These are phyloP conservation scores for Nephelium lappaceum DNA, from an alignment of 345 rosid genomes.

Conservation along the genomic window DNA sequence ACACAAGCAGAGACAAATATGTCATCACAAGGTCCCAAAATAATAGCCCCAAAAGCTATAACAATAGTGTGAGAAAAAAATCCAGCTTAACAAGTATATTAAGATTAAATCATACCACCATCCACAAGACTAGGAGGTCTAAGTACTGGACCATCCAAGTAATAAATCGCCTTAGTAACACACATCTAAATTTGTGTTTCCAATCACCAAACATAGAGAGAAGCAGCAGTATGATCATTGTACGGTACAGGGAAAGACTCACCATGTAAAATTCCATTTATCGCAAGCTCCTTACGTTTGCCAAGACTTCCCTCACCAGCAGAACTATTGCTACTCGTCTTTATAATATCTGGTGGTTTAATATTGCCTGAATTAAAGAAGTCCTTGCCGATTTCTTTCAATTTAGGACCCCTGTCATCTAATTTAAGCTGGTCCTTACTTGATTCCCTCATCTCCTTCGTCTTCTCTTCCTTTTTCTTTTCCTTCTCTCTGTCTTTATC, in stretches of 20 bases:
- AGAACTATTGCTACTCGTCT: conserved; percentile 21
- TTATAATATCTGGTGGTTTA: conserved; percentile 20
- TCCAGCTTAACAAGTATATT: conserved; percentile 12
- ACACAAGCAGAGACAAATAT: background rate
- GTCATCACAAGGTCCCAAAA: background rate
- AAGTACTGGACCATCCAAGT: conserved; percentile 22
- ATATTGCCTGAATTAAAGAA: conserved; percentile 23
- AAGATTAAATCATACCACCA: conserved; percentile 23
- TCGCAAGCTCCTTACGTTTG: conserved; percentile 61
- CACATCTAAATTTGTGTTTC: conserved; percentile 19
- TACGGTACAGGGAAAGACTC: conserved; percentile 40
- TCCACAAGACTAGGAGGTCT: conserved; percentile 20
- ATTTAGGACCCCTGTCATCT: conserved; percentile 18
- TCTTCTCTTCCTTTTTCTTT: conserved; percentile 46
- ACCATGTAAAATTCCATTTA: conserved; percentile 72
- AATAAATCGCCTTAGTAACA: conserved; percentile 6
- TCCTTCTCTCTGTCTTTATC: conserved; percentile 39
- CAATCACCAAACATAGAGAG: conserved; percentile 26
- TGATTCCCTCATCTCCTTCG: conserved; percentile 35
- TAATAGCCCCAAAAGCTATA: conserved; percentile 1
- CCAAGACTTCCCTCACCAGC: conserved; percentile 35
- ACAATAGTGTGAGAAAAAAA: conserved; percentile 2
- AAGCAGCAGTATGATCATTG: conserved; percentile 21
- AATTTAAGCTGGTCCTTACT: conserved; percentile 40
- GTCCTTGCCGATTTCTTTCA: conserved; percentile 26